Percentiles rank a stretch among this genome's conserved stretches.
phyloP scores from a whole-genome alignment of 768 basidiomycete genomes.

The Macrolepiota dolichaula region DNA sequence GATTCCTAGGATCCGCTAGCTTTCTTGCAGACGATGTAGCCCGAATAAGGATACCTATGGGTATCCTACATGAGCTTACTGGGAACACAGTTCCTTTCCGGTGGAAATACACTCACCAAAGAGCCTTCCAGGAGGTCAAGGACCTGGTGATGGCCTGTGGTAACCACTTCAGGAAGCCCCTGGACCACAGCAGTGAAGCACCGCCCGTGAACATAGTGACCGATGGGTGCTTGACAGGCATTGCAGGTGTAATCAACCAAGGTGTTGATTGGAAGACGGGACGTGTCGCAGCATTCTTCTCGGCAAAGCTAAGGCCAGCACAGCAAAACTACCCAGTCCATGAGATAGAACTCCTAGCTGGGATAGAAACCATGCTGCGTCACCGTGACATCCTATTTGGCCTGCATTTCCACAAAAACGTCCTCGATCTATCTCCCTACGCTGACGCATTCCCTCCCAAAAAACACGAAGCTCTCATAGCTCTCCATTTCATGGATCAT shows the following conservation, averaged over 20 bases:
- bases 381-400: too few species aligned
- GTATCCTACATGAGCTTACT: conserved; percentile 18
- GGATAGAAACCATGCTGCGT: too few species aligned
- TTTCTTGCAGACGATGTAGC: conserved; percentile 31
- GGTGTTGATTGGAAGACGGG: conserved; percentile 21
- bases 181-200: conserved; percentile 17
- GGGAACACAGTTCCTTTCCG: background rate
- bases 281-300: conserved; percentile 27
- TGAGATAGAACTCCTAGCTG: conserved; percentile 37
- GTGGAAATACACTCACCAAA: background rate
- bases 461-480: too few species aligned
- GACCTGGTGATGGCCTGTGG: conserved; percentile 13
- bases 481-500: too few species aligned
- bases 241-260: conserved; percentile 25
- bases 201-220: conserved; percentile 25
- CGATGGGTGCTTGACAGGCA: conserved; percentile 27
- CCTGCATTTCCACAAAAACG: too few species aligned
- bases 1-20: conserved; percentile 27
- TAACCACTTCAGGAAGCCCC: conserved; percentile 20
- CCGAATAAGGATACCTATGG: conserved; percentile 34
- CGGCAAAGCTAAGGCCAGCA: conserved; percentile 29
- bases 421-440: too few species aligned
- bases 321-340: conserved; percentile 39
- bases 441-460: too few species aligned
- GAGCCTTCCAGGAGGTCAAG: conserved; percentile 34